Conservation (phyloP, 176 grass and related monocot genomes). For the Juncus effusus region DNA sequence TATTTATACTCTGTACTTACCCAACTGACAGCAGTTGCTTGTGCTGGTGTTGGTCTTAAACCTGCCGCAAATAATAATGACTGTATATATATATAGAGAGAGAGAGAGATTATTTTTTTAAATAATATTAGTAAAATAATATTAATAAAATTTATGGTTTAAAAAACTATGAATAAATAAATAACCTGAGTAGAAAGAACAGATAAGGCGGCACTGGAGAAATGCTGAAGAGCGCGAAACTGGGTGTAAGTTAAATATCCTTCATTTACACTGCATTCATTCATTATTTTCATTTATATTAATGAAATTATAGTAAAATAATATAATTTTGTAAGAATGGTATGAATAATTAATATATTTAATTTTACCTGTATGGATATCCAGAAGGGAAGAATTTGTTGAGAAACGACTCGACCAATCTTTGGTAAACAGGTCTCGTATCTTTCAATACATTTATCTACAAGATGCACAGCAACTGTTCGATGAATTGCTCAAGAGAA, state of each 20-base stretch:
- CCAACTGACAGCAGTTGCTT: conserved; percentile 92
- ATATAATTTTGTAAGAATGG: conserved; percentile 1
- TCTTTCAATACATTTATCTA: conserved; percentile 80
- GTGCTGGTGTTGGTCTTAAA: conserved; percentile 73
- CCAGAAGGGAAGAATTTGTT: conserved; percentile 96
- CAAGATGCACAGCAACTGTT: conserved; percentile 14
- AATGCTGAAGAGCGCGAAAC: conserved; percentile 85
- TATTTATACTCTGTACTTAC: conserved; percentile 41
- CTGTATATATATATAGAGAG: conserved; percentile 39
- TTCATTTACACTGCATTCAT: conserved; percentile 69
- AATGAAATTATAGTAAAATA: background rate
- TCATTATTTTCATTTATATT: conserved; percentile 8
- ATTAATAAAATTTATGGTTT: background rate
- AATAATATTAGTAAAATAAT: background rate
- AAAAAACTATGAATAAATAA: conserved; percentile 1
- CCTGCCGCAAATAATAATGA: conserved; percentile 92
- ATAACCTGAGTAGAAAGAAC: conserved; percentile 86
- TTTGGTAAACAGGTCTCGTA: conserved; percentile 59
- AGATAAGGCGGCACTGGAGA: conserved; percentile 87
- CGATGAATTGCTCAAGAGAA: conserved; percentile 14
- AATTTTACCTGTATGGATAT: conserved; percentile 75
- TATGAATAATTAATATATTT: conserved; percentile 3
- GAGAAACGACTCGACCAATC: conserved; percentile 73
- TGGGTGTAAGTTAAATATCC: conserved; percentile 86
- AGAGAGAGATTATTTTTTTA: conserved; percentile 32